Evolutionary conservation across 495 filamentous ascomycete species (phyloP), one percentile per base, ranked within the genome.

Genomic region (Penicillium riverlandense): DNA sequence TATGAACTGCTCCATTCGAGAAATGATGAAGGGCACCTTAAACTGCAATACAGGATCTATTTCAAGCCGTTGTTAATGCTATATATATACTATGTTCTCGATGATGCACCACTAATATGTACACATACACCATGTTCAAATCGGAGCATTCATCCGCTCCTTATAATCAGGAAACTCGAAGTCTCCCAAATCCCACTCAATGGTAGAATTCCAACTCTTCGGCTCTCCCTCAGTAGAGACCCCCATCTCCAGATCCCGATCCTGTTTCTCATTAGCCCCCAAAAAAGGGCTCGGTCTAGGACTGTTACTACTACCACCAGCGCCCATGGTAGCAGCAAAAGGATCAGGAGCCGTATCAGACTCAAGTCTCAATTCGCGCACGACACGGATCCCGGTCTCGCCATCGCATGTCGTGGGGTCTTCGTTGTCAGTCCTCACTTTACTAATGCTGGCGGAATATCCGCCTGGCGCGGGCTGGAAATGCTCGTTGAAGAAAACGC

Each of bases 111-210:
- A 28, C 14, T 1, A 8, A 13, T 3, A 28, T 38, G 5, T 37
- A n/a, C 34, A 11, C 7, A 15, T 7, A 27, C n/a, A 34, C 9
- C 32, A 34, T 7, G 6, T 3, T 32, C 31, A 58, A 40, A 61
- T 40, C 29, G 54, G 49, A 38, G 49, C 42, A 53, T 61, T 61
- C 57, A 61, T 58, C 40, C 41, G 16, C 36, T 55, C 49, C 36
- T 55, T 55, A 42, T 61, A 61, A 47, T 61, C 57, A 9, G 54
- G 57, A 7, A 61, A 61, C 40, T 61, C 52, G 10, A 47, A 61
- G 34, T 61, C 57, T 4, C 40, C 57, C 16, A 61, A 38, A 53
- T 61, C 57, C 49, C 49, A 55, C 52, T 61, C 57, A 37, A 52
- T 45, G 42, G 43, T 41, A 0, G 44, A 16, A 27, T 46, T 46